Evolutionary conservation across 2,329 filamentous ascomycete species (phyloP).

Genomic region (Diaporthe eres): DNA sequence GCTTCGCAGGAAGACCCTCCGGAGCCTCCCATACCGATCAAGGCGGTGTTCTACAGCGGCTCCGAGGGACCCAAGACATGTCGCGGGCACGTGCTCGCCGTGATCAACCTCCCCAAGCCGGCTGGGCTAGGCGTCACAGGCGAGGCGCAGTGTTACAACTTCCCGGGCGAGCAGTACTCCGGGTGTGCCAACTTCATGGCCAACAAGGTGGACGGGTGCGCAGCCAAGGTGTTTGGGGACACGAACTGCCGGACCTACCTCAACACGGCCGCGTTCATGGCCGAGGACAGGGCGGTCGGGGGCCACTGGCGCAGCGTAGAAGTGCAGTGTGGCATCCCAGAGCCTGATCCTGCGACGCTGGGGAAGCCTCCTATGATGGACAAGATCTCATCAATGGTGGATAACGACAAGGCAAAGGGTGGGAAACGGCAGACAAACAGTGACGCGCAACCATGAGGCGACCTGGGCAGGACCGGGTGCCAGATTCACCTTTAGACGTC

Average conservation of each 20-base stretch:
- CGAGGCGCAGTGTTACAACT: constrained; percentile 52
- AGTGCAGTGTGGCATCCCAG: constrained; percentile 52
- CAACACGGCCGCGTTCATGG: constrained; percentile 55
- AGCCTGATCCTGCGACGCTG: constrained; percentile 44
- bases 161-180: constrained; percentile 47
- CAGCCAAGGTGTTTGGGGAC: constrained; percentile 55
- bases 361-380: constrained; percentile 47
- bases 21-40: constrained; percentile 61
- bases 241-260: constrained; percentile 51
- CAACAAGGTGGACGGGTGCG: constrained; percentile 55
- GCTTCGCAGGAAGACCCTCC: constrained; percentile 53
- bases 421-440: not conserved
- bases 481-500: too few species aligned
- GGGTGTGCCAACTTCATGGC: constrained; percentile 54
- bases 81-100: constrained; percentile 50
- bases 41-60: constrained; percentile 59
- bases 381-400: constrained; percentile 40
- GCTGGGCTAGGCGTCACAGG: constrained; percentile 45
- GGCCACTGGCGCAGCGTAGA: constrained; percentile 54
- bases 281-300: constrained; percentile 51
- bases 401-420: constrained; percentile 31
- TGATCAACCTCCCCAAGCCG: constrained; percentile 48
- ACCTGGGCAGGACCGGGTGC: not conserved
- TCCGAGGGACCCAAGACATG: constrained; percentile 54
- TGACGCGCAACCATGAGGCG: not conserved